Conservation (phyloP, 2,329 filamentous ascomycete species). For the Didymella pinodella region DNA sequence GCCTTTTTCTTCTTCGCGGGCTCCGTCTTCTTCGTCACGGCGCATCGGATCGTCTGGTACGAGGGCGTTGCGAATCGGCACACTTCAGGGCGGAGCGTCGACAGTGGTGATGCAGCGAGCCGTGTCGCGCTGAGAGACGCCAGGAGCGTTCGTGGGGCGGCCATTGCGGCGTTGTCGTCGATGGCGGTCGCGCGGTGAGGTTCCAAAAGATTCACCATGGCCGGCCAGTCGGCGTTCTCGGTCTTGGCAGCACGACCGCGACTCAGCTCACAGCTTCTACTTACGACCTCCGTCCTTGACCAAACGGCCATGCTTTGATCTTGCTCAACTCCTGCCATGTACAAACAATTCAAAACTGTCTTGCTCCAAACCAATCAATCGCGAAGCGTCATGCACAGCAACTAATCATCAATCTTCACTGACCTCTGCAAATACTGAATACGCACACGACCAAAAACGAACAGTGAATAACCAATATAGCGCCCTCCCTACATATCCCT, state of each 20-base stretch:
- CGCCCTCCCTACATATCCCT: slow-evolving; percentile 13
- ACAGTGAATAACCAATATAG: not conserved
- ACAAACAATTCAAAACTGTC: too few relatives aligned
- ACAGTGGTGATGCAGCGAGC: slow-evolving; percentile 25
- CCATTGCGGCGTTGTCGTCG: slow-evolving; percentile 38
- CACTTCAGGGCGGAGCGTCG: slow-evolving; percentile 24
- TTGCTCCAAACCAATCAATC: too few relatives aligned
- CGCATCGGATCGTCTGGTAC: slow-evolving; percentile 52
- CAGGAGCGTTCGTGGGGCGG: slow-evolving; percentile 44
- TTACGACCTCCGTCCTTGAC: not conserved
- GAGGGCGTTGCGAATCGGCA: slow-evolving; percentile 39
- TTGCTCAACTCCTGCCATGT: too few relatives aligned
- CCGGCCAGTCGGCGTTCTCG: slow-evolving; percentile 2
- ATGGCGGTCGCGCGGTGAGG: slow-evolving; percentile 10
- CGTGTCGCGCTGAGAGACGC: slow-evolving; percentile 44
- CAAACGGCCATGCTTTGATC: too few relatives aligned
- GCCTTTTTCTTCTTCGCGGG: slow-evolving; percentile 65
- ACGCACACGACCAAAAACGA: too few relatives aligned
- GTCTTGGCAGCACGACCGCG: not conserved
- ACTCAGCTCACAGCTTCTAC: not conserved
- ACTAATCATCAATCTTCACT: too few relatives aligned
- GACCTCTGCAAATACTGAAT: too few relatives aligned
- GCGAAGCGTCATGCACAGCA: too few relatives aligned
- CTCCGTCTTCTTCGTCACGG: slow-evolving; percentile 50
- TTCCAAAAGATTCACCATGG: slow-evolving; percentile 11